Conservation (phyloP, 495 filamentous ascomycete species). For the Penicillium paxilli region DNA sequence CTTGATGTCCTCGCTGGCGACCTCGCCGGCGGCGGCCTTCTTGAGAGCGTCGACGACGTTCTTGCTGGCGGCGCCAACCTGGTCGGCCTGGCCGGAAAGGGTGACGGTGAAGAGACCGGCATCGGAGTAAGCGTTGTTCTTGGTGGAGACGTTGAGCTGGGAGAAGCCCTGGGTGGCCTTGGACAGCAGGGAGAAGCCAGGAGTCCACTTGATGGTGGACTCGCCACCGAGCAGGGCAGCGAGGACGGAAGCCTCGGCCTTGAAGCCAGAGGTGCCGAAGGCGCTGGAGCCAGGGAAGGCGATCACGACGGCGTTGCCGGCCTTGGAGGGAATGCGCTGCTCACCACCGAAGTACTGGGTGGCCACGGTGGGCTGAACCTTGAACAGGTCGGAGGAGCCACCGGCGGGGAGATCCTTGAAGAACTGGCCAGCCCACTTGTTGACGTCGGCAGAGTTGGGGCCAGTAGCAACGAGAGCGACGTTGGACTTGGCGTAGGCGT, state of each 20-base stretch:
- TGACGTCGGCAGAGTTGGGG: conserved; percentile 68
- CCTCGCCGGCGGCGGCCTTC: conserved; percentile 69
- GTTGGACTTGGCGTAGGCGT: conserved; percentile 84
- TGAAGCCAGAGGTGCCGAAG: conserved; percentile 66
- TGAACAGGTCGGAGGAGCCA: conserved; percentile 34
- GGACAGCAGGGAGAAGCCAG: conserved; percentile 85
- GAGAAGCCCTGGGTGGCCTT: conserved; percentile 69
- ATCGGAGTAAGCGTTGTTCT: conserved; percentile 87
- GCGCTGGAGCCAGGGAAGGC: conserved; percentile 89
- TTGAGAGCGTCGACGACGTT: conserved; percentile 75
- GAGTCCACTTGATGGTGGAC: conserved; percentile 91
- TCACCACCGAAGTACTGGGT: conserved; percentile 93
- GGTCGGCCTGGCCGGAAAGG: conserved; percentile 68
- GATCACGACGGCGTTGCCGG: conserved; percentile 77
- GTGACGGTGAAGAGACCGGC: conserved; percentile 85
- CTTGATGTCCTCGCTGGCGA: conserved; percentile 79
- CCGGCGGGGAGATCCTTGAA: conserved; percentile 58
- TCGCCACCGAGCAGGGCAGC: conserved; percentile 87
- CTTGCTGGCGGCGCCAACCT: conserved; percentile 62
- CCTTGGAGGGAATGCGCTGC: conserved; percentile 77
- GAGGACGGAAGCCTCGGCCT: conserved; percentile 88
- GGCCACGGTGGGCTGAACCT: conserved; percentile 43
- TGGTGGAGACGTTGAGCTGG: conserved; percentile 65
- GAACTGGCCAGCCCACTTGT: conserved; percentile 92
- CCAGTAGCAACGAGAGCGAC: conserved; percentile 90